Evolutionary conservation across 495 filamentous ascomycete species (phyloP).

Genomic region (Penicillium waksmanii): DNA sequence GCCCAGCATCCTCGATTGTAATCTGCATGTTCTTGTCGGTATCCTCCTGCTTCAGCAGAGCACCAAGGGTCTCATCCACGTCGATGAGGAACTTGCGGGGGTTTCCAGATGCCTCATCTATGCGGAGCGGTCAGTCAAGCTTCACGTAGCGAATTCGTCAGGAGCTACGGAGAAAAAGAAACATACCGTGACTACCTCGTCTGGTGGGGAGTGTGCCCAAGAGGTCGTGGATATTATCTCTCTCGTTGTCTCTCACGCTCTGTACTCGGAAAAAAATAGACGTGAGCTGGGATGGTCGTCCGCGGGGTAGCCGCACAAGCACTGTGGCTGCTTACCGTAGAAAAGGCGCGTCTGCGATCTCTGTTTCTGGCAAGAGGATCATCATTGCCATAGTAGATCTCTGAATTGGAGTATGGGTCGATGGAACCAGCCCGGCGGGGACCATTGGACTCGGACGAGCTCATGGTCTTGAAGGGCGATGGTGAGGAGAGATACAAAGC

Average conservation of each 20-base stretch:
- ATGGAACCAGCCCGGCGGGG: conserved; percentile 35
- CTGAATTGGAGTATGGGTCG: conserved; percentile 52
- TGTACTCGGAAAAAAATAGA: conserved; percentile 20
- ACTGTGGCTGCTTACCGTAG: conserved; percentile 48
- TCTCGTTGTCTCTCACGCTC: conserved; percentile 43
- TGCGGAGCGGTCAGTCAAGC: conserved; percentile 18
- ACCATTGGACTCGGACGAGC: conserved; percentile 37
- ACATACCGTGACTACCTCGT: conserved; percentile 54
- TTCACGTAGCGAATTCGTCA: not conserved
- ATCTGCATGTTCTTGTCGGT: conserved; percentile 92
- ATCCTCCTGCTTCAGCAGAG: conserved; percentile 79
- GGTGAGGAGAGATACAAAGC: conserved; percentile 10
- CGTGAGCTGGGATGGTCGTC: conserved; percentile 17
- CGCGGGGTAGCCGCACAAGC: conserved; percentile 22
- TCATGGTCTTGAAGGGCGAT: conserved; percentile 31
- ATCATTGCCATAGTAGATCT: conserved; percentile 55
- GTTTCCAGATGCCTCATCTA: conserved; percentile 54
- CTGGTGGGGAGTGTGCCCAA: conserved; percentile 40
- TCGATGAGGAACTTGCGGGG: conserved; percentile 75
- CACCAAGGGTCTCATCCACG: conserved; percentile 73
- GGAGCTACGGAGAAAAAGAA: not conserved
- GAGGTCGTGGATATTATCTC: conserved; percentile 40
- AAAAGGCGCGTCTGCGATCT: conserved; percentile 49
- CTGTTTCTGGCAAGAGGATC: conserved; percentile 38
- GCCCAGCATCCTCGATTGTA: conserved; percentile 92